Evolutionary conservation across 768 basidiomycete species (phyloP).

Genomic region (Lyophyllum semitale): DNA sequence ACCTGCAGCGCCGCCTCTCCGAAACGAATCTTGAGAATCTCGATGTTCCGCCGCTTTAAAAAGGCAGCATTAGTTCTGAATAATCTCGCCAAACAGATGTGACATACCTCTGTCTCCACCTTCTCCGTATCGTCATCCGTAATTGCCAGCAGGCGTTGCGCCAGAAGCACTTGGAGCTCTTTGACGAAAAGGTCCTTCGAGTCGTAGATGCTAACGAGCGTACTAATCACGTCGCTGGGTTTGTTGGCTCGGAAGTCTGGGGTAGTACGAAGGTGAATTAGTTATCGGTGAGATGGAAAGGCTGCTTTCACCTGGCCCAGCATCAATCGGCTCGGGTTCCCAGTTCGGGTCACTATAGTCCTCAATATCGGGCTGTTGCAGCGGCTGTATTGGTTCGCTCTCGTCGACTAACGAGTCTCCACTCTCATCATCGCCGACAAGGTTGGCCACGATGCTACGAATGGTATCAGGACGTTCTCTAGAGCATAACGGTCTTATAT

Average conservation of each 20-base stretch:
- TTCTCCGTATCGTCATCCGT: conserved; percentile 79
- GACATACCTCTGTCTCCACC: conserved; percentile 66
- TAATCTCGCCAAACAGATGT: neutral
- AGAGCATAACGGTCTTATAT: neutral
- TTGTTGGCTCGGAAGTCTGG: conserved; percentile 90
- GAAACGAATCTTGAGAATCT: conserved; percentile 93
- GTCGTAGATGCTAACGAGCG: conserved; percentile 96
- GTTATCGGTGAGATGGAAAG: neutral
- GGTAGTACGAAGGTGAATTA: neutral
- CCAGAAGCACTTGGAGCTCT: conserved; percentile 90
- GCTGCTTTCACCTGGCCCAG: conserved; percentile 77
- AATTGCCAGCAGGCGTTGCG: conserved; percentile 80
- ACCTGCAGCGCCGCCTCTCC: conserved; percentile 92
- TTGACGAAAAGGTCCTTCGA: conserved; percentile 96
- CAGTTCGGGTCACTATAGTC: conserved; percentile 91
- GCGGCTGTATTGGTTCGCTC: conserved; percentile 74
- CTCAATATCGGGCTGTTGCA: conserved; percentile 77
- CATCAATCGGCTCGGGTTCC: conserved; percentile 96
- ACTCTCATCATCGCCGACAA: conserved; percentile 84
- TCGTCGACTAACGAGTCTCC: conserved; percentile 84
- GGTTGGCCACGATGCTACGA: conserved; percentile 85
- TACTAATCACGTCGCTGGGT: conserved; percentile 92
- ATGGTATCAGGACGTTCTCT: conserved; percentile 93
- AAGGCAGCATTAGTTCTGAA: conserved; percentile 3
- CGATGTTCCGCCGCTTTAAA: conserved; percentile 82